phyloP scores from a whole-genome alignment of 1,139 yeast species.

The Suhomyces chickasaworum region DNA sequence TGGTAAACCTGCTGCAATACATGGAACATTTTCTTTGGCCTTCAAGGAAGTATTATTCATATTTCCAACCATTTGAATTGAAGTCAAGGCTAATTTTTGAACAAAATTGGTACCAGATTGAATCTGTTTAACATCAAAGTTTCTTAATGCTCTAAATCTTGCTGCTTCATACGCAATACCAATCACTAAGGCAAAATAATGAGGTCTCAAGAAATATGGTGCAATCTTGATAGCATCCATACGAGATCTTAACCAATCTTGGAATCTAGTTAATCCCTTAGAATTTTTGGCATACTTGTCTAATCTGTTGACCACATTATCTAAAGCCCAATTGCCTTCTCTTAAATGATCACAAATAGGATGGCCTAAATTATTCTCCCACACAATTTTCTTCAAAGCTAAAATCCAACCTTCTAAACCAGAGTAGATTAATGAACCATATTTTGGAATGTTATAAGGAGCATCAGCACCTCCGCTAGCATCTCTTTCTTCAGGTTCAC shows the following conservation, averaged over 20 bases:
- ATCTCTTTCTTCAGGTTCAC: constrained; percentile 89
- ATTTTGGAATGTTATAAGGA: constrained; percentile 68
- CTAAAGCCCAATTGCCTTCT: constrained; percentile 87
- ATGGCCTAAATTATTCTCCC: constrained; percentile 77
- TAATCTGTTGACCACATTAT: constrained; percentile 67
- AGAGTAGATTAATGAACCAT: constrained; percentile 77
- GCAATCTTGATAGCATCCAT: constrained; percentile 63
- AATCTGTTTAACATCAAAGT: constrained; percentile 52
- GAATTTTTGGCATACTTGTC: constrained; percentile 52
- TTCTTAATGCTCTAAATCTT: constrained; percentile 62
- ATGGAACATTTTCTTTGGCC: constrained; percentile 65
- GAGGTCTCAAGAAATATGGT: constrained; percentile 83
- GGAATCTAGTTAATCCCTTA: constrained; percentile 52
- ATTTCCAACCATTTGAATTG: constrained; percentile 83
- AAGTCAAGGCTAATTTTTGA: constrained; percentile 76
- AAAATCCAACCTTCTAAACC: constrained; percentile 94
- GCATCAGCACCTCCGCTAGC: constrained; percentile 72
- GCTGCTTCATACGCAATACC: constrained; percentile 85
- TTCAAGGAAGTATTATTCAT: constrained; percentile 75
- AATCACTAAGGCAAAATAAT: constrained; percentile 77
- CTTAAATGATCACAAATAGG: constrained; percentile 81
- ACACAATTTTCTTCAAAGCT: constrained; percentile 61
- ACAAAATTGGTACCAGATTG: constrained; percentile 70
- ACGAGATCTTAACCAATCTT: constrained; percentile 69
- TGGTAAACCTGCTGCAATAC: constrained; percentile 95